A percentile compares a stretch with the other conserved stretches of the same genome.
These are phyloP conservation scores for Sclerotinia nivalis DNA, from an alignment of 2,329 filamentous ascomycete species.

Conservation along the genomic window DNA sequence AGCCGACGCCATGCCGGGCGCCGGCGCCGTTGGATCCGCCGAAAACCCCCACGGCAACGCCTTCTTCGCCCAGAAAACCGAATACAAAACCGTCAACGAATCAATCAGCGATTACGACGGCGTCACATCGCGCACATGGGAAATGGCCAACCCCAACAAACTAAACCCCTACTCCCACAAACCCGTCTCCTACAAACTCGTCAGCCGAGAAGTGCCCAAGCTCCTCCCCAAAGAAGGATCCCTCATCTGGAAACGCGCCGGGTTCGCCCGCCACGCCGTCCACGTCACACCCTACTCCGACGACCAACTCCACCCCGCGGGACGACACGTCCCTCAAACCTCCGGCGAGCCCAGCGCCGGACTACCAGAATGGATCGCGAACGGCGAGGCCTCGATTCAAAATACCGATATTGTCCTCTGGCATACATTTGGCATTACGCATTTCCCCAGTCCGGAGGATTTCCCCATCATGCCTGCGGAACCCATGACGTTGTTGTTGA, in stretches of 20 bases:
- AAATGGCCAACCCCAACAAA: conserved; percentile 81
- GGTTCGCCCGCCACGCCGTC: conserved; percentile 59
- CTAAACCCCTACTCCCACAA: conserved; percentile 86
- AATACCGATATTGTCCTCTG: conserved; percentile 87
- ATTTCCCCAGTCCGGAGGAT: conserved; percentile 87
- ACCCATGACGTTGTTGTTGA: conserved; percentile 68
- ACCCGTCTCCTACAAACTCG: conserved; percentile 83
- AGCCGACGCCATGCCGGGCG: conserved; percentile 70
- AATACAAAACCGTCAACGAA: conserved; percentile 68
- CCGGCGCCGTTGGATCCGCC: conserved; percentile 73
- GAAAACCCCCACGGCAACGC: conserved; percentile 91
- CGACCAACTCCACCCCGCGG: conserved; percentile 60
- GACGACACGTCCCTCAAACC: conserved; percentile 62
- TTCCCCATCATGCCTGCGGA: conserved; percentile 90
- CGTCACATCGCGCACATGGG: conserved; percentile 79
- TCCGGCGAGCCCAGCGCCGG: conserved; percentile 48
- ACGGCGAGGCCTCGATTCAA: conserved; percentile 67
- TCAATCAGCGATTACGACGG: conserved; percentile 80
- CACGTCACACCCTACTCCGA: conserved; percentile 67
- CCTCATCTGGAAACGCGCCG: conserved; percentile 65
- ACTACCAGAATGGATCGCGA: conserved; percentile 51
- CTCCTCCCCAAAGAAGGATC: conserved; percentile 79
- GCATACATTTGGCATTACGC: conserved; percentile 90
- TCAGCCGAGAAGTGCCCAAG: conserved; percentile 78
- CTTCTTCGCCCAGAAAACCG: conserved; percentile 83